These are phyloP conservation scores for Vanilla planifolia DNA, from an alignment of 106 monocot species.

Conservation along the genomic window DNA sequence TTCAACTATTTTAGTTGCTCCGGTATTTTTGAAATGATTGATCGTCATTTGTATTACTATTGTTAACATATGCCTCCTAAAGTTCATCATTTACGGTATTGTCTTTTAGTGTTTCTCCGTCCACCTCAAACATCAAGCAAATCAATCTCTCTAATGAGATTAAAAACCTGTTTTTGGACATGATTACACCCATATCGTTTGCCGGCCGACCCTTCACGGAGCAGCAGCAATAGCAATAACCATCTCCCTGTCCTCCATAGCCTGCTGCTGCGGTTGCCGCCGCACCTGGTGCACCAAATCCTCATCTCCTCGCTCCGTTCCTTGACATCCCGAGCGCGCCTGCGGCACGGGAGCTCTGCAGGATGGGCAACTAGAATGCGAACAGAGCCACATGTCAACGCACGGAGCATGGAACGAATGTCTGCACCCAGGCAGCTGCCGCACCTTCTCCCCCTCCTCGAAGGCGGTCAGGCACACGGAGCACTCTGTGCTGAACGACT, in stretches of 20 bases:
- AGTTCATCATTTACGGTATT: too few species aligned
- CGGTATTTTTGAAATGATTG: too few species aligned
- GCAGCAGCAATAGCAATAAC: not conserved
- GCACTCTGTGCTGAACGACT: conserved; percentile 9
- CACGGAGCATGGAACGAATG: conserved; percentile 21
- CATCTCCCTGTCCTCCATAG: not conserved
- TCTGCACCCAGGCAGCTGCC: conserved; percentile 11
- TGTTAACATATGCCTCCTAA: too few species aligned
- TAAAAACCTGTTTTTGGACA: too few species aligned
- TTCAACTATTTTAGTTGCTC: too few species aligned
- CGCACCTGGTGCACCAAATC: not conserved
- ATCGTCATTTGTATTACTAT: too few species aligned
- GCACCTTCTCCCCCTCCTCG: conserved; percentile 9
- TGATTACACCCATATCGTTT: too few species aligned
- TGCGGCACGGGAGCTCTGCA: conserved; percentile 4
- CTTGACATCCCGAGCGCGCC: not conserved
- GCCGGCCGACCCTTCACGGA: too few species aligned
- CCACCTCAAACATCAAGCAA: too few species aligned
- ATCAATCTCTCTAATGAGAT: too few species aligned
- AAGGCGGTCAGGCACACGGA: conserved; percentile 18
- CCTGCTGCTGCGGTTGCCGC: not conserved
- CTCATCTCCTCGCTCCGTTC: not conserved
- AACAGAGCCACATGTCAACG: conserved; percentile 23
- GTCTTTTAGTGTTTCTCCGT: too few species aligned
- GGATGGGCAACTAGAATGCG: conserved; percentile 14